These are phyloP conservation scores for Rugiboletus extremiorientalis DNA, from an alignment of 1,284 basidiomycete species.

Conservation along the genomic window DNA sequence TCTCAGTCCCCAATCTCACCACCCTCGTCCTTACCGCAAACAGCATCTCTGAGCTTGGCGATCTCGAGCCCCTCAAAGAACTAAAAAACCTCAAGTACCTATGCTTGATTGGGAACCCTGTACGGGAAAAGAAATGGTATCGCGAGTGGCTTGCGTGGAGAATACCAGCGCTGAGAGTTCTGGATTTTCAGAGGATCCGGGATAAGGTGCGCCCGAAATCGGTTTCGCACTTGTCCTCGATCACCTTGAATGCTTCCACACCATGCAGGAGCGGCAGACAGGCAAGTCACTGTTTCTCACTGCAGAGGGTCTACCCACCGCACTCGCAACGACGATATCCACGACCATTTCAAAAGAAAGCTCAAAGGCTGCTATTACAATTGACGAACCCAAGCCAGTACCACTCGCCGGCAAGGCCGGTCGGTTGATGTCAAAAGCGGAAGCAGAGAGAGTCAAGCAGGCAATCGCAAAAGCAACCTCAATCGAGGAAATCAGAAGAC, in stretches of 20 bases:
- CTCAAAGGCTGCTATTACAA: constrained; percentile 56
- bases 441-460: constrained; percentile 85
- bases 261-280: constrained; percentile 68
- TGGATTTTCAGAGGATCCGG: constrained; percentile 96
- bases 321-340: constrained; percentile 78
- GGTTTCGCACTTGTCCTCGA: constrained; percentile 17
- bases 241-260: constrained; percentile 30
- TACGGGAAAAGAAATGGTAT: constrained; percentile 93
- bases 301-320: constrained; percentile 71
- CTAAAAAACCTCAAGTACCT: constrained; percentile 81
- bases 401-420: constrained; percentile 66
- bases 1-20: constrained; percentile 82
- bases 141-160: constrained; percentile 91
- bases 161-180: constrained; percentile 82
- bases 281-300: constrained; percentile 79
- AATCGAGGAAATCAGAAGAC: constrained; percentile 85
- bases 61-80: constrained; percentile 82
- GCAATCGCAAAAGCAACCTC: constrained; percentile 91
- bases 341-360: constrained; percentile 68
- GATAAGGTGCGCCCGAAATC: constrained; percentile 75
- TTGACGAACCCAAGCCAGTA: constrained; percentile 71
- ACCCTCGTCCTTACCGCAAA: constrained; percentile 83
- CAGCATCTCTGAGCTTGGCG: constrained; percentile 72
- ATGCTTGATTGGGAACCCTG: constrained; percentile 87
- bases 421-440: constrained; percentile 89